Conservation (phyloP, 2,329 filamentous ascomycete genomes). For the Penicillium sp. region DNA sequence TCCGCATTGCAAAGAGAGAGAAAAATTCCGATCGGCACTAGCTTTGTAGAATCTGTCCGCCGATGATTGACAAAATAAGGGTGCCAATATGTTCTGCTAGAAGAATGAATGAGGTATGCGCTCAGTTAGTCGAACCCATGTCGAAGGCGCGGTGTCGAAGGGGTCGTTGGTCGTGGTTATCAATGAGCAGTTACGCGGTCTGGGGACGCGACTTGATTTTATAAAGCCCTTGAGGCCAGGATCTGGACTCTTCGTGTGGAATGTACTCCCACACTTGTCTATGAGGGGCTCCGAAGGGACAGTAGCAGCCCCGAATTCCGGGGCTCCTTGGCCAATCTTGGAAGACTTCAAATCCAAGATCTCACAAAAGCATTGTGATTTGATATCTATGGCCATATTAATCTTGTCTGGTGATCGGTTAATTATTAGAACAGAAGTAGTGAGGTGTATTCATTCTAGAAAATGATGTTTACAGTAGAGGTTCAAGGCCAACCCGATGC, state of each 20-base stretch:
- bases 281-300: slow-evolving; percentile 2
- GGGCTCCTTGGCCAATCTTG: slow-evolving; percentile 4
- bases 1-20: slow-evolving; percentile 28
- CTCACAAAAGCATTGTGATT: neutral
- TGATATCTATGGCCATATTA: neutral
- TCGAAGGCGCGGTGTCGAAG: neutral
- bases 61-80: neutral
- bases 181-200: neutral
- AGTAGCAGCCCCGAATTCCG: slow-evolving; percentile 15
- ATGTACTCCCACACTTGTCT: slow-evolving; percentile 1
- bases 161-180: neutral
- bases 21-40: neutral
- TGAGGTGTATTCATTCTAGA: neutral
- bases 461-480: neutral
- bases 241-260: slow-evolving; percentile 3
- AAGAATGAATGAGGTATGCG: neutral
- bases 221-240: neutral
- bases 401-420: neutral
- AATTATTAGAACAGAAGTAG: neutral
- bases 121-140: slow-evolving; percentile 5
- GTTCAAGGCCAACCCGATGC: neutral
- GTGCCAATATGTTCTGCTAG: neutral
- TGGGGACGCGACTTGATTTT: slow-evolving; percentile 3
- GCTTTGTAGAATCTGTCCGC: neutral
- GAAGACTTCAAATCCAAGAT: neutral